These are phyloP conservation scores for Aspergillus floridensis DNA, from an alignment of 2,329 filamentous ascomycete species.

Conservation along the genomic window DNA sequence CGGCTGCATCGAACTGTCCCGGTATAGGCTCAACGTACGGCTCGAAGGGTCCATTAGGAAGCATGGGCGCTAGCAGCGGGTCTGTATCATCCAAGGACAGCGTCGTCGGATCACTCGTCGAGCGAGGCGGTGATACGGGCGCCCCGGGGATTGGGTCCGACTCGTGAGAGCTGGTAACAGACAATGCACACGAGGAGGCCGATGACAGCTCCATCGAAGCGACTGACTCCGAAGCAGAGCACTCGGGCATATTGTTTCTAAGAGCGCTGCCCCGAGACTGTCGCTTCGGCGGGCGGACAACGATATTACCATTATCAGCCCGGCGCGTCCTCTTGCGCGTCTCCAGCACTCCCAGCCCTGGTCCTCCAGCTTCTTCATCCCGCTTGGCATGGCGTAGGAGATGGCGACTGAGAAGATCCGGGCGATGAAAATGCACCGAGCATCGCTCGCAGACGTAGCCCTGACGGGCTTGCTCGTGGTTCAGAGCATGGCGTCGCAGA, in stretches of 20 bases:
- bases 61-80: constrained; percentile 31
- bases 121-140: constrained; percentile 30
- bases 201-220: constrained; percentile 1
- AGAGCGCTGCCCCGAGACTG: constrained; percentile 13
- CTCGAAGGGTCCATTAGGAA: constrained; percentile 32
- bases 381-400: constrained; percentile 53
- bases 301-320: constrained; percentile 48
- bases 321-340: constrained; percentile 52
- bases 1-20: constrained; percentile 35
- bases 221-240: not conserved
- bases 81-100: constrained; percentile 26
- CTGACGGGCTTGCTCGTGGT: constrained; percentile 54
- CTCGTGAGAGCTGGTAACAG: constrained; percentile 14
- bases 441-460: constrained; percentile 56
- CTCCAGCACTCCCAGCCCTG: constrained; percentile 47
- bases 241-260: not conserved
- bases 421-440: constrained; percentile 60
- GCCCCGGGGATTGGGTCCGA: constrained; percentile 13
- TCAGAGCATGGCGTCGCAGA: constrained; percentile 57
- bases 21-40: constrained; percentile 33
- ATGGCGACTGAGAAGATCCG: constrained; percentile 61
- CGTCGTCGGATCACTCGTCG: constrained; percentile 23
- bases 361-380: constrained; percentile 51
- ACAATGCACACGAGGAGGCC: constrained; percentile 11
- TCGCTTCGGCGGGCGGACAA: constrained; percentile 38